Evolutionary conservation across 2,329 filamentous ascomycete species (phyloP).

Genomic region (Pyrenochaeta sp.): DNA sequence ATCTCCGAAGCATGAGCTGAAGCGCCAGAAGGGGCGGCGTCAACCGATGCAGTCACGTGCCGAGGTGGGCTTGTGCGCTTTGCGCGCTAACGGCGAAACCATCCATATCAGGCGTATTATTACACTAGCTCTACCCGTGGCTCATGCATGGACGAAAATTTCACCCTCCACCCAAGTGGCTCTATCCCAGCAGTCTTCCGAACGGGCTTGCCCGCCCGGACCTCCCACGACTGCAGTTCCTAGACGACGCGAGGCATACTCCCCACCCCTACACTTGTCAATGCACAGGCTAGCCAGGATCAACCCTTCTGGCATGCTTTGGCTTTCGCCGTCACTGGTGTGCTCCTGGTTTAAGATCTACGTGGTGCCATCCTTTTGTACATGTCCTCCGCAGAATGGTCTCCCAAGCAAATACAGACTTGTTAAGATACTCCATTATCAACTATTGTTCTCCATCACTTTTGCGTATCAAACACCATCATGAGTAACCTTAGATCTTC

Average conservation of each 20-base stretch:
- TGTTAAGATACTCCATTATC: slow-evolving; percentile 18
- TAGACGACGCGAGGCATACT: slow-evolving; percentile 19
- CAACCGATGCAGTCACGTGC: slow-evolving; percentile 2
- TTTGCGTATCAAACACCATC: slow-evolving; percentile 16
- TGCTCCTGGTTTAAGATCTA: slow-evolving; percentile 34
- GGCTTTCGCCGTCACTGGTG: slow-evolving; percentile 32
- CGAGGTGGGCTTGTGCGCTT: background rate
- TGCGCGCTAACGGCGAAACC: slow-evolving; percentile 1
- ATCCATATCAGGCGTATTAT: slow-evolving; percentile 7
- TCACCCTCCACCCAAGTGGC: slow-evolving; percentile 13
- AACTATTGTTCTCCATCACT: slow-evolving; percentile 11
- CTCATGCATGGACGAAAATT: slow-evolving; percentile 12
- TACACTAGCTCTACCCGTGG: slow-evolving; percentile 3
- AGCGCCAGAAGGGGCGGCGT: background rate
- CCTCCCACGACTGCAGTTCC: slow-evolving; percentile 26
- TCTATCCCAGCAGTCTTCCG: slow-evolving; percentile 10
- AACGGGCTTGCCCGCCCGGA: slow-evolving; percentile 26
- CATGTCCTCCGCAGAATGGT: slow-evolving; percentile 29
- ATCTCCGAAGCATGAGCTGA: slow-evolving; percentile 22
- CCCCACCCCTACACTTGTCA: slow-evolving; percentile 25
- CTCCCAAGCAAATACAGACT: slow-evolving; percentile 18
- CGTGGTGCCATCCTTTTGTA: slow-evolving; percentile 26
- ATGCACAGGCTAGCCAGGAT: slow-evolving; percentile 27
- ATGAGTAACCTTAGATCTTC: slow-evolving; percentile 40
- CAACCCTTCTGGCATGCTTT: slow-evolving; percentile 15